Conservation (phyloP, 495 filamentous ascomycete species). For the Cercophora scortea region DNA sequence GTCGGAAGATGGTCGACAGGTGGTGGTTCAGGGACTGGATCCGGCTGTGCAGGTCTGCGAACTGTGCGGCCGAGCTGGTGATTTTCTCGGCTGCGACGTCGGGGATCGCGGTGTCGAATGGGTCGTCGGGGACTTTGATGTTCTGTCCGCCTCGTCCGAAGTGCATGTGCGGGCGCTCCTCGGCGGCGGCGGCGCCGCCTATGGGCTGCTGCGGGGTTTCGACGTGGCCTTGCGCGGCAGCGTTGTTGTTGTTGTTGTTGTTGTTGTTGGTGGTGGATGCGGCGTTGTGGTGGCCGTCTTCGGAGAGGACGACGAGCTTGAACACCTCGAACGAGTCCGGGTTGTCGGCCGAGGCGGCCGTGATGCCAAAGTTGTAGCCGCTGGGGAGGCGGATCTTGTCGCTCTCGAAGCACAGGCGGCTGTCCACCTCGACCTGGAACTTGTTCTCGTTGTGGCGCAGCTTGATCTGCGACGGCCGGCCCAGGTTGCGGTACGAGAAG, state of each 20-base stretch:
- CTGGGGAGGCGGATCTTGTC: slow-evolving; percentile 67
- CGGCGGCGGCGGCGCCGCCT: background rate
- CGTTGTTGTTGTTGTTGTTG: slow-evolving; percentile 17
- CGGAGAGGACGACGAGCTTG: slow-evolving; percentile 66
- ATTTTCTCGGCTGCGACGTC: slow-evolving; percentile 41
- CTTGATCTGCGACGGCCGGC: slow-evolving; percentile 68
- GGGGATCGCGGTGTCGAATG: slow-evolving; percentile 36
- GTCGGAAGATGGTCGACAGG: slow-evolving; percentile 58
- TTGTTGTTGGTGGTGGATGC: slow-evolving; percentile 25
- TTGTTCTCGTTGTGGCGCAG: slow-evolving; percentile 55
- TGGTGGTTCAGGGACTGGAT: slow-evolving; percentile 70
- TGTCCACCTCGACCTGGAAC: slow-evolving; percentile 77
- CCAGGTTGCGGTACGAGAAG: slow-evolving; percentile 86
- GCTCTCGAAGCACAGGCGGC: slow-evolving; percentile 74
- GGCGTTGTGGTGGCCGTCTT: slow-evolving; percentile 31
- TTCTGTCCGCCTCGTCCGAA: slow-evolving; percentile 15
- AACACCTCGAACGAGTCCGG: slow-evolving; percentile 93
- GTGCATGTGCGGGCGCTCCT: slow-evolving; percentile 1
- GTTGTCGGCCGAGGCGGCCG: slow-evolving; percentile 79
- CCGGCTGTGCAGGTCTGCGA: slow-evolving; percentile 73
- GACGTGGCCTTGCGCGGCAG: slow-evolving; percentile 3
- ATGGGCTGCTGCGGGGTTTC: background rate
- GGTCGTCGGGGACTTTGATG: slow-evolving; percentile 19
- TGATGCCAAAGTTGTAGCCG: slow-evolving; percentile 81
- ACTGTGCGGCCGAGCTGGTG: slow-evolving; percentile 53